Conservation (phyloP, 768 basidiomycete species). For the Naganishia onofrii region DNA sequence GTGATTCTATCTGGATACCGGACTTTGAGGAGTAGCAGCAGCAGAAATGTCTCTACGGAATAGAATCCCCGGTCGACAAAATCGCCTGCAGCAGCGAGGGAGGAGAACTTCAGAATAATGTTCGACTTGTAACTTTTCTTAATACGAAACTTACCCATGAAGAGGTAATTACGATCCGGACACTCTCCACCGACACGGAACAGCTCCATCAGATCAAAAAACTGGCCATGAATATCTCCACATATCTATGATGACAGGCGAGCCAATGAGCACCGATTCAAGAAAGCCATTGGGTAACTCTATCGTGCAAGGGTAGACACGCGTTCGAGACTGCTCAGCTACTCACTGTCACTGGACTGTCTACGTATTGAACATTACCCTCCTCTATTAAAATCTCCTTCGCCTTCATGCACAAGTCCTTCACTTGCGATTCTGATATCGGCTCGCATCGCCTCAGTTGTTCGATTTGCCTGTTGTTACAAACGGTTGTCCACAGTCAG, state of each 20-base stretch:
- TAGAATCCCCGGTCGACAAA: slow-evolving; percentile 97
- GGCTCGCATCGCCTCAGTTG: slow-evolving; percentile 69
- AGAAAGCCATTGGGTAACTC: not conserved
- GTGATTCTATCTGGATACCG: slow-evolving; percentile 93
- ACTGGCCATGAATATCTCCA: slow-evolving; percentile 96
- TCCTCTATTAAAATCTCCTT: slow-evolving; percentile 96
- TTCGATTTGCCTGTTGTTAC: slow-evolving; percentile 21
- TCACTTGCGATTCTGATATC: slow-evolving; percentile 93
- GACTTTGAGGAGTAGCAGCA: slow-evolving; percentile 85
- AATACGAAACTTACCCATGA: slow-evolving; percentile 61
- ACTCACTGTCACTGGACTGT: slow-evolving; percentile 79
- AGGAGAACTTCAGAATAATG: not conserved
- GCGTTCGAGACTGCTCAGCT: not conserved
- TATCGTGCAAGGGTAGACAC: not conserved
- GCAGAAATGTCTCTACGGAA: slow-evolving; percentile 88
- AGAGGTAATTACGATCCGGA: slow-evolving; percentile 89
- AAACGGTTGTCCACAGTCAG: not conserved
- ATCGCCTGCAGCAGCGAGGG: slow-evolving; percentile 65
- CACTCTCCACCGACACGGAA: slow-evolving; percentile 79
- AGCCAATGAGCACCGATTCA: not conserved
- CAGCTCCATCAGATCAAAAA: slow-evolving; percentile 88
- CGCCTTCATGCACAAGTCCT: slow-evolving; percentile 89
- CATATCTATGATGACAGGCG: slow-evolving; percentile 50
- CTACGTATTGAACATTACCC: slow-evolving; percentile 92
- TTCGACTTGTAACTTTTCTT: not conserved